These are phyloP conservation scores for Chaetomium olivaceum DNA, from an alignment of 2,329 filamentous ascomycete genomes.

Conservation along the genomic window DNA sequence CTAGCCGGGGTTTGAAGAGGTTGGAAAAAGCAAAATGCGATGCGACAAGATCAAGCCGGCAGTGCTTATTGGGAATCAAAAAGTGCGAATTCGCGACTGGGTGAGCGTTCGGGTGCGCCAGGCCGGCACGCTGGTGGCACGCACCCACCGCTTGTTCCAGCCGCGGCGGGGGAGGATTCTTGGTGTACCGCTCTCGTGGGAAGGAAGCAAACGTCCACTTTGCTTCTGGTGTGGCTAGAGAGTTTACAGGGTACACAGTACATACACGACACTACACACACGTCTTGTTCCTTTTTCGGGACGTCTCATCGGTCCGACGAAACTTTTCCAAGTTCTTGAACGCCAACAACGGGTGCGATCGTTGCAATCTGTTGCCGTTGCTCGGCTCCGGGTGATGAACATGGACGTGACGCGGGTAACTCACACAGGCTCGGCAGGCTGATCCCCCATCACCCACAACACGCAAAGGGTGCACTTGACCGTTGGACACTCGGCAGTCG, in stretches of 20 bases:
- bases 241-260: background rate
- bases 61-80: conserved; percentile 15
- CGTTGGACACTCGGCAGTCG: conserved; percentile 21
- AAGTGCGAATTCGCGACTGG: background rate
- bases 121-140: conserved; percentile 5
- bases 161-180: background rate
- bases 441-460: conserved; percentile 2
- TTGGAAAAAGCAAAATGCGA: conserved; percentile 23
- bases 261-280: background rate
- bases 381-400: conserved; percentile 21
- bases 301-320: conserved; percentile 3
- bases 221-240: background rate
- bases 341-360: background rate
- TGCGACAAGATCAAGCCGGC: conserved; percentile 9
- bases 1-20: conserved; percentile 26
- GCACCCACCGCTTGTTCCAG: background rate
- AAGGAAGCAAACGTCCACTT: conserved; percentile 3
- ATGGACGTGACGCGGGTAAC: background rate
- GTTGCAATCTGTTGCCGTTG: conserved; percentile 24
- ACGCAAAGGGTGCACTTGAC: conserved; percentile 6
- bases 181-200: background rate
- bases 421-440: background rate
- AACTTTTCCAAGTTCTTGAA: background rate
- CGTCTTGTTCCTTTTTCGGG: background rate
- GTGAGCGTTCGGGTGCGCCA: background rate